Percentiles rank a stretch among this genome's conserved stretches.
phyloP scores from a whole-genome alignment of 495 filamentous ascomycete genomes.

The Tuber brumale region DNA sequence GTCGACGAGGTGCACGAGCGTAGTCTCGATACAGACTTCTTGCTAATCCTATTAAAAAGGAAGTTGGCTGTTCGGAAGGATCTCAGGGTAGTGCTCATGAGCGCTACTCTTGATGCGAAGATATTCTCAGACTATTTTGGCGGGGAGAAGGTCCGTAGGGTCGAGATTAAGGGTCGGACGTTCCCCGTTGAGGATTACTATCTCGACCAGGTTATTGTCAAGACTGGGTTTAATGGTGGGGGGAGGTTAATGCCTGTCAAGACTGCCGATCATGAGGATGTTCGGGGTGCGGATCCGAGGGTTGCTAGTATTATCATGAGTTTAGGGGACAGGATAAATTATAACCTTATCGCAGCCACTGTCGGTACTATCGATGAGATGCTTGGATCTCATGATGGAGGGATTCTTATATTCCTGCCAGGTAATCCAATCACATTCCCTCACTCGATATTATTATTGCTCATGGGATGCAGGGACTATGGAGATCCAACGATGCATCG shows the following conservation, averaged over 20 bases:
- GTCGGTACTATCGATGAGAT: constrained; percentile 73
- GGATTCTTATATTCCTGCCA: constrained; percentile 89
- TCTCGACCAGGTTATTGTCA: constrained; percentile 75
- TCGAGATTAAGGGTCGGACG: constrained; percentile 84
- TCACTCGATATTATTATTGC: constrained; percentile 21
- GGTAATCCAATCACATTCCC: constrained; percentile 45
- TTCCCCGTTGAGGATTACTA: constrained; percentile 77
- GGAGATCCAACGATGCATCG: constrained; percentile 79
- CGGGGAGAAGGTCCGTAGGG: constrained; percentile 59
- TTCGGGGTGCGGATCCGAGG: constrained; percentile 43
- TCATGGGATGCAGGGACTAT: constrained; percentile 47
- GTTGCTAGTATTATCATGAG: constrained; percentile 63
- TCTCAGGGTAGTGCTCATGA: constrained; percentile 94
- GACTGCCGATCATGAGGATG: constrained; percentile 42
- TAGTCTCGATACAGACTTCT: constrained; percentile 89
- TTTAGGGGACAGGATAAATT: constrained; percentile 84
- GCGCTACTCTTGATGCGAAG: constrained; percentile 84
- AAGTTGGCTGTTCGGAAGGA: constrained; percentile 70
- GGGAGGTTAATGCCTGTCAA: constrained; percentile 17
- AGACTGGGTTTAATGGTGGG: constrained; percentile 63
- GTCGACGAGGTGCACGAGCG: constrained; percentile 97
- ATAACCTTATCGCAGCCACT: constrained; percentile 73
- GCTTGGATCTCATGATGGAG: constrained; percentile 63
- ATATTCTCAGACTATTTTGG: constrained; percentile 83
- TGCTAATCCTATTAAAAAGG: constrained; percentile 80